Conservation (phyloP, 2,329 filamentous ascomycete genomes). For the Hypoxylon sp. region DNA sequence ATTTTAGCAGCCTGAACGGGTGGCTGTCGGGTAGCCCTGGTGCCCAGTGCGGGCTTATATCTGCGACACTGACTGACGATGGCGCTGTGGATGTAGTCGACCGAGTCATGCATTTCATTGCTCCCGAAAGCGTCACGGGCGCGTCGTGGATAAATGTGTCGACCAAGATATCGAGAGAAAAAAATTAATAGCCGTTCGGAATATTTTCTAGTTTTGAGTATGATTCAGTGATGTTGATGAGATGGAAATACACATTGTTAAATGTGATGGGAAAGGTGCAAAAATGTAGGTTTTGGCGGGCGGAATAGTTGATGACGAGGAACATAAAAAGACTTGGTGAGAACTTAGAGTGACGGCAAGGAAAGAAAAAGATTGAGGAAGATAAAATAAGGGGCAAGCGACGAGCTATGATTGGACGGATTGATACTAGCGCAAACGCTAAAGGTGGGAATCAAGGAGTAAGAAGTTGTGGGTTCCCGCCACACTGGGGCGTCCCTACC, state of each 20-base stretch:
- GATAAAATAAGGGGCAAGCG: constrained; percentile 51
- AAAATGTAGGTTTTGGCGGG: constrained; percentile 21
- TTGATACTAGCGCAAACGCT: constrained; percentile 46
- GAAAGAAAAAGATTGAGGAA: constrained; percentile 48
- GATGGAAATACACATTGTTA: neutral
- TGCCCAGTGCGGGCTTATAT: constrained; percentile 47
- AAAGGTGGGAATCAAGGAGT: constrained; percentile 51
- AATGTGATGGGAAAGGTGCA: constrained; percentile 8
- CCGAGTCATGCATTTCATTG: constrained; percentile 51
- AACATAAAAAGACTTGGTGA: constrained; percentile 51
- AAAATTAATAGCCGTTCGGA: neutral
- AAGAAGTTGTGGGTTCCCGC: constrained; percentile 52
- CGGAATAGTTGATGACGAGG: constrained; percentile 38
- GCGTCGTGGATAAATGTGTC: neutral
- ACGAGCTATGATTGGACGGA: constrained; percentile 48
- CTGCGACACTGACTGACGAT: constrained; percentile 42
- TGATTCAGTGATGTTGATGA: neutral
- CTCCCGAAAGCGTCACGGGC: constrained; percentile 15
- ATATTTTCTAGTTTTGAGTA: neutral
- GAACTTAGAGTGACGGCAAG: constrained; percentile 50
- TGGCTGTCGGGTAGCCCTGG: constrained; percentile 39
- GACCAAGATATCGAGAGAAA: neutral
- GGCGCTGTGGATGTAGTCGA: constrained; percentile 44
- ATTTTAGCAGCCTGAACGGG: constrained; percentile 33
- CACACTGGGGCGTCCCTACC: constrained; percentile 54